Evolutionary conservation across 1,284 basidiomycete species (phyloP), one percentile per base, ranked within the genome.

Genomic region (Clitocybe nebularis): DNA sequence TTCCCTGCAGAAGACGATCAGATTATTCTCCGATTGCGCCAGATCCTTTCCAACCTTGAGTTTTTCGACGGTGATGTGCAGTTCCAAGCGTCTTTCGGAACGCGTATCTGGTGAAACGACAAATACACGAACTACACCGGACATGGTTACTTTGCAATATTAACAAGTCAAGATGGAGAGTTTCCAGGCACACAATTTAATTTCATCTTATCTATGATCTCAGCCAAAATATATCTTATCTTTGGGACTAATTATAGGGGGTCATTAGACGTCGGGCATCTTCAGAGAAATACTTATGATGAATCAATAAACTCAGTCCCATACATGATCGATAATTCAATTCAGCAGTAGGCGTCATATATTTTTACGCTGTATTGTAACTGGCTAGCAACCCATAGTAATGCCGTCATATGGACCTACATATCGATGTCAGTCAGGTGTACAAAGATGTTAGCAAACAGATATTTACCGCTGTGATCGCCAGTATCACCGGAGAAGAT

Each of bases 61-160:
- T 54, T 87, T 77, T 22, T 72, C 72, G 43, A 95, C 70, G 0
- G 88, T 86, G 25, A 81, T 66, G 52, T 81, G 76, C 7, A 81
- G 75, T 52, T 92, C 87, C 53, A 90, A 78, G 1, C 85, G 75
- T 38, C 93, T 77, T 64, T 96, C 93, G 0, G 89, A 91, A 49
- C 80, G 83, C 1, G 91, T 94, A 54, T 93, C 89, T 6, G 82
- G 83, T 3, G 92, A 95, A n/a, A 76, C 61, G 9, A 95, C 83
- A 53, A 84, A 91, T 36, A 94, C 67, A 45, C 75, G 82, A 32
- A 90, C 69, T 45, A 74, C 66, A 48, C 65, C 66, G 26, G 77
- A 74, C 77, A 79, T 77, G 24, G 13, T 47, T 14, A 19, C 29
- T 28, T n/a, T n/a, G n/a, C n/a, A n/a, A n/a, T n/a, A 32, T 16